phyloP scores from a whole-genome alignment of 208 protist genomes.

The Trypanosoma cruzi region DNA sequence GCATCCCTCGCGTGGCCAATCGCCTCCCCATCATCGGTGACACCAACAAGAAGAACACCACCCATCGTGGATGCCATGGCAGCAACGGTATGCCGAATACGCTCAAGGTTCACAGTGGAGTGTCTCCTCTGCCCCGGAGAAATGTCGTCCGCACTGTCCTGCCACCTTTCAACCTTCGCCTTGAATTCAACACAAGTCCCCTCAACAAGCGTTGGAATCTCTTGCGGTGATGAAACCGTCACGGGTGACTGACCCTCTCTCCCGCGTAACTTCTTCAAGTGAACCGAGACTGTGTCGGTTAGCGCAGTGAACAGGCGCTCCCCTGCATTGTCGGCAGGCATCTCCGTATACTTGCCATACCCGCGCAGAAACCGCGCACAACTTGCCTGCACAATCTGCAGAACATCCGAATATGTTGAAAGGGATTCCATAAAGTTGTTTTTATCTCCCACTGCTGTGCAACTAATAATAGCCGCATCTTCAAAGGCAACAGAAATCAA shows the following conservation, averaged over 20 bases:
- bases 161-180: slow-evolving; percentile 24
- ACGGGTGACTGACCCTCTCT: slow-evolving; percentile 27
- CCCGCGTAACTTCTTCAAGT: slow-evolving; percentile 57
- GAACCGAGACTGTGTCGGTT: slow-evolving; percentile 64
- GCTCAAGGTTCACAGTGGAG: slow-evolving; percentile 62
- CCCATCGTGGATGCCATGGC: slow-evolving; percentile 82
- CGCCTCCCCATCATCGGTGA: slow-evolving; percentile 64
- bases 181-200: slow-evolving; percentile 83
- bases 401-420: slow-evolving; percentile 37
- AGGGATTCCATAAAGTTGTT: background rate
- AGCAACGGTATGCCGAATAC: slow-evolving; percentile 78
- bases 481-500: slow-evolving; percentile 41
- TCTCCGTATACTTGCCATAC: slow-evolving; percentile 18
- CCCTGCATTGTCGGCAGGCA: background rate
- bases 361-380: slow-evolving; percentile 48
- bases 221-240: slow-evolving; percentile 37
- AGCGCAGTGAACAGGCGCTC: slow-evolving; percentile 46
- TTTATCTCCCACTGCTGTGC: background rate
- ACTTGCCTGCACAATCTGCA: slow-evolving; percentile 50
- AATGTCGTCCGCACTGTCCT: background rate
- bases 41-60: slow-evolving; percentile 76
- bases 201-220: slow-evolving; percentile 58
- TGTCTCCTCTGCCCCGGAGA: background rate
- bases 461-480: slow-evolving; percentile 39
- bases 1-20: slow-evolving; percentile 65